Base-by-base conservation (phyloP, 345 rosid genomes). In the Carallia brachiata region DNA sequence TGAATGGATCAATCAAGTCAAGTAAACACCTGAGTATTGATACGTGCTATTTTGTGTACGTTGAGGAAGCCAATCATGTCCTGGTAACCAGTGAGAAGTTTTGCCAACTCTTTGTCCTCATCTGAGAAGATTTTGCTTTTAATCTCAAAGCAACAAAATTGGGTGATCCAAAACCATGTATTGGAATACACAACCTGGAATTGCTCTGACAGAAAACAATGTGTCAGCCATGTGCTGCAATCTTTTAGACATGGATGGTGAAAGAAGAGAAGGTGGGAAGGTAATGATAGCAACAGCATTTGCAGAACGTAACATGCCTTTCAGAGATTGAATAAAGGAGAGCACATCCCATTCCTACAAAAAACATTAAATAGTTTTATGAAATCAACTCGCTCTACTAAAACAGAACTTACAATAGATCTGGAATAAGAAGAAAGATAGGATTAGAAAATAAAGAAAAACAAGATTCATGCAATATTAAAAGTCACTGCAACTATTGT, bases 31-130 rank as follows among this genome's bases (percentile, higher is more conserved):
- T 95, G 99, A 2, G 97, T 83, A 78, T 90, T 92, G 72, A 86
- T 78, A 18, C 92, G 88, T 2, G 90, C 89, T 44, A 92, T 86
- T 79, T 83, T 95, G 82, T 95, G 99, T 65, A 95, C 61, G 44
- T 84, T 89, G 52, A 95, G 96, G 73, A 92, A 86, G 55, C 99
- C 97, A 77, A 87, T 83, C 85, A 95, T 92, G 83, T 92, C 99
- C 72, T 92, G 90, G 82, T 95, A 95, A 55, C 90, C 97, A 7
- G 96, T 86, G 16, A 92, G 88, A 47, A 95, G 96, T 76, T 77
- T 83, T 63, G 86, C 93, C 77, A 92, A 72, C 62, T 88, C 93
- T 73, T 86, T 92, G 80, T 92, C 97, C 72, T 88, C 96, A 67
- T 88, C 93, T 95, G 80, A 37, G 34, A 31, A 56, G 68, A 66